Evolutionary conservation across 2,329 filamentous ascomycete species (phyloP), one percentile per base, ranked within the genome.

Genomic region (Sporothrix dimorphospora): DNA sequence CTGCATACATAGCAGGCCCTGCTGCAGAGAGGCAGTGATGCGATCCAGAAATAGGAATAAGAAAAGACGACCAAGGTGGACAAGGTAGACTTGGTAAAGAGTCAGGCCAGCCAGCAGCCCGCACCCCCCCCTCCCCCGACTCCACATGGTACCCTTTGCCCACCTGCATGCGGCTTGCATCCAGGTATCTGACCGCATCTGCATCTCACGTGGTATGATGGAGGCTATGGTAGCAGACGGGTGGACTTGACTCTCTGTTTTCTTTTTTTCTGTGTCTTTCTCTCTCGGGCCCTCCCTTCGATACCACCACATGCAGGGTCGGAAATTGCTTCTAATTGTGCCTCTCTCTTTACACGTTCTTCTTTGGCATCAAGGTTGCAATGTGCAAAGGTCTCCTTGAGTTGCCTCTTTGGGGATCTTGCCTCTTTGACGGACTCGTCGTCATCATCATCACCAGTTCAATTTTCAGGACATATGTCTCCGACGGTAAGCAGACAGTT

Each of bases 161-260:
- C 55, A 49, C 61, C 51, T 42, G 49, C 38, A 42, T 47, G 19
- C 21, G 30, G 30, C 49, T 55, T 21, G 27, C 45, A 69, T 45
- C 38, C 38, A 27, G 21, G n/a, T 61, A 53, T 65, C 71, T 72
- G 65, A 69, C 71, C 53, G 71, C 71, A 69, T 59, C 51, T 27
- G 42, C 42, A 47, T 47, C 71, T 65, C 49, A 45, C 71, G 65
- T 72, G 65, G 45, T 21, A 40, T 19, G 27, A 45, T 27, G 21
- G 65, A 51, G 55, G 55, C 55, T 63, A 40, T 72, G 66, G 66
- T 30, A 38, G 42, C 3, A 38, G 40, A 7, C 21, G 59, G 6
- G 21, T 42, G 9, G 11, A 45, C 40, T 19, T 38, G 66, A 16
- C 5, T 49, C 47, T 24, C 51, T 21, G n/a, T 5, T 53, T 53